Conservation (phyloP, 163 green algal genomes). For the Scenedesmus sp. region DNA sequence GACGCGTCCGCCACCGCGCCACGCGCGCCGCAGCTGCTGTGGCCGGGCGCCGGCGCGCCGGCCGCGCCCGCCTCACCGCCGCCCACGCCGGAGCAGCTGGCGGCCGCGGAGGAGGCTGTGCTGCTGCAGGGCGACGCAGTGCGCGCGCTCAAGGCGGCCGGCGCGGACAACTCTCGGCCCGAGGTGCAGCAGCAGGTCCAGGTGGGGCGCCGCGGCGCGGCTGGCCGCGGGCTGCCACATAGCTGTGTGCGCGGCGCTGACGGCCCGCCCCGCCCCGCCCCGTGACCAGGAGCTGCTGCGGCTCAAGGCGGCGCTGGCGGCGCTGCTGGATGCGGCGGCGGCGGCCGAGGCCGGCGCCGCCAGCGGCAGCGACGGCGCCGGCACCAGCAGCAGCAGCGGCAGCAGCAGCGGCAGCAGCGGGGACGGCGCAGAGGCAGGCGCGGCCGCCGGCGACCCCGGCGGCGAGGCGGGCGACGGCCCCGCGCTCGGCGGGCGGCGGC, state of each 20-base stretch:
- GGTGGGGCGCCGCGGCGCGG: background rate
- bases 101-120: conserved; percentile 25
- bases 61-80: background rate
- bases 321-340: conserved; percentile 25
- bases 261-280: too few species aligned
- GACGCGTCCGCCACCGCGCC: background rate
- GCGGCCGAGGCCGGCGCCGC: background rate
- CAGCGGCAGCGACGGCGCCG: background rate
- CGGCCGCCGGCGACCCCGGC: too few species aligned
- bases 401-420: background rate
- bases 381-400: conserved; percentile 1
- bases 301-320: conserved; percentile 44
- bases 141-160: conserved; percentile 44
- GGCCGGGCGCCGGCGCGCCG: background rate
- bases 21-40: conserved; percentile 24
- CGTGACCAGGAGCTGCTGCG: conserved; percentile 35
- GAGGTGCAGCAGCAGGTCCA: conserved; percentile 48
- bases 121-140: conserved; percentile 33
- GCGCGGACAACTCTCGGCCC: conserved; percentile 35
- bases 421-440: too few species aligned
- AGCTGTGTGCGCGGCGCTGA: too few species aligned
- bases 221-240: too few species aligned
- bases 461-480: too few species aligned
- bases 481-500: too few species aligned
- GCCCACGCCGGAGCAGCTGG: conserved; percentile 16